A percentile compares a stretch with the other conserved stretches of the same genome.
Conservation (phyloP, 2,329 filamentous ascomycete species). For the Arthrinium puccinioides region DNA sequence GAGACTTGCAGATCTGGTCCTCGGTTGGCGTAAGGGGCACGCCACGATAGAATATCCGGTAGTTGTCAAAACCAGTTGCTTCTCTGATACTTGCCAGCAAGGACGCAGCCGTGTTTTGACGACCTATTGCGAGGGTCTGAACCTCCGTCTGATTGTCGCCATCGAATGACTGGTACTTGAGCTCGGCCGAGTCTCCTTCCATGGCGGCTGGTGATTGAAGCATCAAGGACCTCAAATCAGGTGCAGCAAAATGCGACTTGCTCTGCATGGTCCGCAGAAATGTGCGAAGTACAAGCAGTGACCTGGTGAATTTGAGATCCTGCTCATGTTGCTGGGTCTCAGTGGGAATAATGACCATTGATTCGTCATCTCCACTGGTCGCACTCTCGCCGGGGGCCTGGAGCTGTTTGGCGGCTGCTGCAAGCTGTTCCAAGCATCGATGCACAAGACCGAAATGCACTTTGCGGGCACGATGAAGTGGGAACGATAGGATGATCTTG, state of each 20-base stretch:
- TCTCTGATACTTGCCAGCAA: conserved; percentile 60
- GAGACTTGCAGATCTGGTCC: conserved; percentile 49
- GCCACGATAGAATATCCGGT: conserved; percentile 65
- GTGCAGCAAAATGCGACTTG: conserved; percentile 51
- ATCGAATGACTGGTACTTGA: conserved; percentile 71
- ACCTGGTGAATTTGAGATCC: conserved; percentile 60
- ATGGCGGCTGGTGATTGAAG: conserved; percentile 42
- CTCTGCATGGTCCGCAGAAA: conserved; percentile 60
- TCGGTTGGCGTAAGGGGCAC: conserved; percentile 55
- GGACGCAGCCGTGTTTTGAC: conserved; percentile 62
- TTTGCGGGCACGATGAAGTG: conserved; percentile 41
- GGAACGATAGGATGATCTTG: conserved; percentile 39
- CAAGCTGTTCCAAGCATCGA: conserved; percentile 65
- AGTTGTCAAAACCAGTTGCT: conserved; percentile 69
- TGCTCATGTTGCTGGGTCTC: conserved; percentile 44
- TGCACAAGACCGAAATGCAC: conserved; percentile 65
- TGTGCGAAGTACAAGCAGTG: conserved; percentile 59
- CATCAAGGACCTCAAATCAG: conserved; percentile 48
- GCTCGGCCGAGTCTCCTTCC: conserved; percentile 56
- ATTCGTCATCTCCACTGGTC: conserved; percentile 39
- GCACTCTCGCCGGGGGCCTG: conserved; percentile 38
- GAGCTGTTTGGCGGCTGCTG: conserved; percentile 52
- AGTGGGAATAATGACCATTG: conserved; percentile 42
- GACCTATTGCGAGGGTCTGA: conserved; percentile 56
- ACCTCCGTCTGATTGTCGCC: conserved; percentile 52